Percentiles rank a stretch among this genome's conserved stretches.
phyloP scores from a whole-genome alignment of 352 stramenopile genomes.

The Pythium aristosporum region DNA sequence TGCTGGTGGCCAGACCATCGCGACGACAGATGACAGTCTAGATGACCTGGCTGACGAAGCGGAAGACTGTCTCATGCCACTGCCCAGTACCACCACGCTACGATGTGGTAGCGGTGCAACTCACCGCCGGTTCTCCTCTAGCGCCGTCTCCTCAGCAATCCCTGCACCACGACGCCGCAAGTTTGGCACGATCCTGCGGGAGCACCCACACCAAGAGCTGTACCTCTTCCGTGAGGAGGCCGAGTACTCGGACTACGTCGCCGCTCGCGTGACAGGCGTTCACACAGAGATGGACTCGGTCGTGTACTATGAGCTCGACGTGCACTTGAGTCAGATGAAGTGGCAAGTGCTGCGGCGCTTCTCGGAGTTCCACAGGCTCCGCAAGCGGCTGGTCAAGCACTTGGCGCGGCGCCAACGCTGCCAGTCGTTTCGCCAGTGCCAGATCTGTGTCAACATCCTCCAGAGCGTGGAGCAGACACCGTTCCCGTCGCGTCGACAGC shows the following conservation, averaged over 20 bases:
- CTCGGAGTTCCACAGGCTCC: slow-evolving; percentile 64
- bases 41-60: neutral
- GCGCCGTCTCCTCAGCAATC: neutral
- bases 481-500: slow-evolving; percentile 52
- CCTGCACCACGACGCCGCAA: neutral
- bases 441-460: slow-evolving; percentile 69
- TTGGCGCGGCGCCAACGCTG: slow-evolving; percentile 38
- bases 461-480: slow-evolving; percentile 41
- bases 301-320: slow-evolving; percentile 68
- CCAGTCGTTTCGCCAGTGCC: slow-evolving; percentile 25
- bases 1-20: neutral
- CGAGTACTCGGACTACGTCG: slow-evolving; percentile 82
- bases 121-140: neutral
- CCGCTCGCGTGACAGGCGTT: slow-evolving; percentile 38
- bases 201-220: slow-evolving; percentile 40
- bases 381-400: slow-evolving; percentile 62
- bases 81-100: neutral
- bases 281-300: slow-evolving; percentile 55
- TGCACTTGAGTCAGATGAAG: slow-evolving; percentile 61
- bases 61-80: slow-evolving; percentile 1
- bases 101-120: neutral
- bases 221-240: slow-evolving; percentile 67
- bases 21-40: neutral
- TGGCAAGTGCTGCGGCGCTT: slow-evolving; percentile 67
- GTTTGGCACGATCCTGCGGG: slow-evolving; percentile 36